Evolutionary conservation across 495 filamentous ascomycete species (phyloP).

Genomic region (Halenospora varia): DNA sequence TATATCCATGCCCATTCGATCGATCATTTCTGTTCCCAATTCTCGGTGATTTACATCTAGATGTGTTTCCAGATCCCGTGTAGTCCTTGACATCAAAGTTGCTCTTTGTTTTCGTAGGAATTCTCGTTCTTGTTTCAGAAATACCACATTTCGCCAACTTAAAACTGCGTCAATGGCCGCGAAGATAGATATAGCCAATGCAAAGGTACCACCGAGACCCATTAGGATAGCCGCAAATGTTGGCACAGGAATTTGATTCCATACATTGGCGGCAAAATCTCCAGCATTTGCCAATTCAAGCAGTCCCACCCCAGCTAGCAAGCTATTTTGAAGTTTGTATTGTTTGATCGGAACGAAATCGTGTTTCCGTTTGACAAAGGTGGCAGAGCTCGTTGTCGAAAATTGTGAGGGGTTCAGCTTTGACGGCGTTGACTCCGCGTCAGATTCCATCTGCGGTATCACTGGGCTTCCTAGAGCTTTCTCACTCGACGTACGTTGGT

Average conservation of each 20-base stretch:
- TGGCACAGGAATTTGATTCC: slow-evolving; percentile 46
- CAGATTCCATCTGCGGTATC: background rate
- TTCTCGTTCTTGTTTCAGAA: slow-evolving; percentile 35
- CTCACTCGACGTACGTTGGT: too few species aligned
- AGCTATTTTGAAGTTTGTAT: slow-evolving; percentile 40
- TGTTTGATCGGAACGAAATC: slow-evolving; percentile 15
- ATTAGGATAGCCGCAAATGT: slow-evolving; percentile 41
- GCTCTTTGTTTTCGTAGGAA: slow-evolving; percentile 23
- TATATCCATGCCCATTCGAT: slow-evolving; percentile 44
- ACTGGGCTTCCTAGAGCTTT: too few species aligned
- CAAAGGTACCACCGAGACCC: slow-evolving; percentile 44
- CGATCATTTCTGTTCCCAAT: slow-evolving; percentile 41
- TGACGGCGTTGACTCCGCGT: background rate
- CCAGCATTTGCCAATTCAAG: slow-evolving; percentile 49
- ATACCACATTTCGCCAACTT: slow-evolving; percentile 39
- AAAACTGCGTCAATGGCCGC: slow-evolving; percentile 38
- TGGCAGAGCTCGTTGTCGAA: background rate
- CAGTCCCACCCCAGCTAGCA: slow-evolving; percentile 43
- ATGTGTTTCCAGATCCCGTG: slow-evolving; percentile 26
- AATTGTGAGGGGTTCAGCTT: background rate
- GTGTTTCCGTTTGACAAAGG: background rate
- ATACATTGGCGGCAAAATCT: slow-evolving; percentile 52
- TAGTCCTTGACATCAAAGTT: background rate
- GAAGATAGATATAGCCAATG: slow-evolving; percentile 39
- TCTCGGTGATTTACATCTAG: slow-evolving; percentile 39